phyloP scores from a whole-genome alignment of 2,329 filamentous ascomycete species.

The Phoma sp. region DNA sequence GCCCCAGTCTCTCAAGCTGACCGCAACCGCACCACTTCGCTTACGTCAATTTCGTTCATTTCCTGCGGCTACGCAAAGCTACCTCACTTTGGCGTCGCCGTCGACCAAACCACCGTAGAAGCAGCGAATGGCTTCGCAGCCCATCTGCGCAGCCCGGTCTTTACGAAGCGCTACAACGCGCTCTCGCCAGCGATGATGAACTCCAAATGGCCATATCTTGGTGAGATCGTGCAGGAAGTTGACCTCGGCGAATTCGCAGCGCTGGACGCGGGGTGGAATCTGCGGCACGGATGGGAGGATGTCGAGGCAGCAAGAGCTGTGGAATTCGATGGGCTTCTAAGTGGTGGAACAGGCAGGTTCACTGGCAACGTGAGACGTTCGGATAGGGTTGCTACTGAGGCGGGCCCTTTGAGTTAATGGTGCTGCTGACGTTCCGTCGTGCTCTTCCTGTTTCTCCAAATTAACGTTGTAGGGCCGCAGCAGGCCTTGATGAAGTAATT shows the following conservation, averaged over 20 bases:
- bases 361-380: slow-evolving; percentile 36
- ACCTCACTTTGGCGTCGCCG: slow-evolving; percentile 19
- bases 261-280: slow-evolving; percentile 44
- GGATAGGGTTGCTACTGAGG: slow-evolving; percentile 25
- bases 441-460: neutral
- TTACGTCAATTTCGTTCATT: slow-evolving; percentile 59
- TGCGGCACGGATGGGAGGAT: slow-evolving; percentile 43
- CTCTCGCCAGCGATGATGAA: slow-evolving; percentile 49
- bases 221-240: slow-evolving; percentile 51
- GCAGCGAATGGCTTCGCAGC: slow-evolving; percentile 14
- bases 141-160: slow-evolving; percentile 26
- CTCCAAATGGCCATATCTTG: slow-evolving; percentile 46
- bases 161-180: slow-evolving; percentile 39
- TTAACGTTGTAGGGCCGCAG: neutral
- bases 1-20: slow-evolving; percentile 44
- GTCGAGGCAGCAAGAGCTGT: slow-evolving; percentile 44
- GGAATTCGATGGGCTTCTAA: slow-evolving; percentile 51
- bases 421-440: neutral
- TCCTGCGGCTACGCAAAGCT: slow-evolving; percentile 69
- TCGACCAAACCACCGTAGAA: slow-evolving; percentile 48
- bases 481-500: neutral
- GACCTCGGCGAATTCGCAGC: slow-evolving; percentile 40
- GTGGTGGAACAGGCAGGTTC: slow-evolving; percentile 54
- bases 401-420: slow-evolving; percentile 26
- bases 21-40: slow-evolving; percentile 36